Evolutionary conservation across 805 yeast genomes (phyloP), one percentile per base, ranked within the genome.

Genomic region (Sugiyamaella chiloensis): DNA sequence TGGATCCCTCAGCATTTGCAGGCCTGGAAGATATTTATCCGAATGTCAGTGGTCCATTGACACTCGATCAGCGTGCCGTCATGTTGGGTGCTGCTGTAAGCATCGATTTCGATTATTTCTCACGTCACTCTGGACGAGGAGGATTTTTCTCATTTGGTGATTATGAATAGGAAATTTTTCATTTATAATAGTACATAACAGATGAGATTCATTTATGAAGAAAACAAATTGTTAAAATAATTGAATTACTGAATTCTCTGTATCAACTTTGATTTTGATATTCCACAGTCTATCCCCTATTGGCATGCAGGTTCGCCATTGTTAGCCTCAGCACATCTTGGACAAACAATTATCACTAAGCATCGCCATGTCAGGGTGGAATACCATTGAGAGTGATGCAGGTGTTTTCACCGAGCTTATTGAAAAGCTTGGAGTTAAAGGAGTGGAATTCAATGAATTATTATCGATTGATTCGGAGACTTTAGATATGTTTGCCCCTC

Each of bases 51-150:
- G 40, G 63, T 7, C 63, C 73, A 1, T 65, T 93, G 65, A 77
- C 83, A 3, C 67, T 88, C 36, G 95, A 85, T 62, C 86, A 93
- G 65, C 78, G 96, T 55, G 96, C 96, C 0, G 80, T 89, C 1
- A 60, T 93, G 64, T 71, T 93, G 47, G 96, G 88, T 0, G 86
- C 85, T 52, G 96, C 97, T 0, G 83, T 93, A 1, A 85, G 95
- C 50, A 84, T 93, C 51, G 99, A 93, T 65, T 93, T 88, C 66
- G 99, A 93, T 67, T 93, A 90, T 68, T 93, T 93, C 66, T 87
- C 96, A n/a, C 77, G 98, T 63, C 97, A 90, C 63, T 82, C 91
- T 16, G 74, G 81, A 31, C 74, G 75, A 19, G 75, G 77, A n/a
- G 58, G 58, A 7, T 48, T 54, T 20, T 41, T 54, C 14, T 39